These are phyloP conservation scores for Hygrophorus russula DNA, from an alignment of 768 basidiomycete species.

Conservation along the genomic window DNA sequence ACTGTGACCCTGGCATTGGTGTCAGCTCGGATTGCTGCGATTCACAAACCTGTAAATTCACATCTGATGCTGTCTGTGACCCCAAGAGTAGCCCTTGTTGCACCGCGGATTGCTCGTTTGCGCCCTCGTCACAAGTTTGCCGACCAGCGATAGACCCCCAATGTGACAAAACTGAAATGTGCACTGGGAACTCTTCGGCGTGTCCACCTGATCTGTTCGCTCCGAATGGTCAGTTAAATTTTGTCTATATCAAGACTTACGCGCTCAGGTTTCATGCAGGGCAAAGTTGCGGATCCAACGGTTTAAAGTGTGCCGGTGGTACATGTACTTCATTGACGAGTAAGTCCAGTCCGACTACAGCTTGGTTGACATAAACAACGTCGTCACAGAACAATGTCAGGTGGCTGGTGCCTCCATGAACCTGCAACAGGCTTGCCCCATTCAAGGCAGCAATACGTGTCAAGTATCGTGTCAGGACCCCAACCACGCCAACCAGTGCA, in stretches of 20 bases:
- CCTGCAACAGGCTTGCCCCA: slow-evolving; percentile 55
- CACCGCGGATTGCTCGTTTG: slow-evolving; percentile 55
- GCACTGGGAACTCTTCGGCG: slow-evolving; percentile 60
- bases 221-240: slow-evolving; percentile 43
- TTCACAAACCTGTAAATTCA: slow-evolving; percentile 64
- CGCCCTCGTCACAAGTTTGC: slow-evolving; percentile 58
- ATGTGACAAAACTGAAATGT: slow-evolving; percentile 67
- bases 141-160: slow-evolving; percentile 49
- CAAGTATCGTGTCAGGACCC: slow-evolving; percentile 78
- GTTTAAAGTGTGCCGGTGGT: slow-evolving; percentile 67
- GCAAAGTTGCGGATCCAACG: slow-evolving; percentile 50
- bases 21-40: slow-evolving; percentile 63
- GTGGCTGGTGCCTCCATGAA: slow-evolving; percentile 62
- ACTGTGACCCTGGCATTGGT: slow-evolving; percentile 73
- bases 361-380: slow-evolving; percentile 6
- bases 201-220: slow-evolving; percentile 59
- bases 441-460: slow-evolving; percentile 52
- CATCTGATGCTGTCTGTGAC: slow-evolving; percentile 61
- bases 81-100: slow-evolving; percentile 71
- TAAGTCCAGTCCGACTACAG: slow-evolving; percentile 23
- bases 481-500: slow-evolving; percentile 42
- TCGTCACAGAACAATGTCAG: slow-evolving; percentile 57
- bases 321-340: slow-evolving; percentile 63
- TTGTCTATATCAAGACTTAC: background rate
- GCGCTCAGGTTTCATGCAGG: slow-evolving; percentile 24